These are phyloP conservation scores for Penicillium herquei DNA, from an alignment of 495 filamentous ascomycete genomes.

Conservation along the genomic window DNA sequence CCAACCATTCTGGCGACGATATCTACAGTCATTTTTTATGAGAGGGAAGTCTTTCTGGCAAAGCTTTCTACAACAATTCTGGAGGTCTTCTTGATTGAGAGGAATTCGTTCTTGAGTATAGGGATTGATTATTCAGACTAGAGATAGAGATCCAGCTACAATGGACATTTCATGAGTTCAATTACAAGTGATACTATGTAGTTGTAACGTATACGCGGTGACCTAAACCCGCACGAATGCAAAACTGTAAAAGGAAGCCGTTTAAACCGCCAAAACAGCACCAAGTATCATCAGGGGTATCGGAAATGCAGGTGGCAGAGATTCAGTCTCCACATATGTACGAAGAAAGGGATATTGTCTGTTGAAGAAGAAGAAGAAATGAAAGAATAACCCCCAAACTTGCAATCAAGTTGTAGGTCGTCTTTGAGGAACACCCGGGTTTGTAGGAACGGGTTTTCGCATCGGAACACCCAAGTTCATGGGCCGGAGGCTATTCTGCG, in stretches of 20 bases:
- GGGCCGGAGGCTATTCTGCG: constrained; percentile 25
- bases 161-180: no score
- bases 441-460: constrained; percentile 43
- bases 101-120: not conserved
- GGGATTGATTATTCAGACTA: no score
- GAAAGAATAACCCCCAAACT: not conserved
- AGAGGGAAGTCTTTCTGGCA: constrained; percentile 17
- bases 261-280: not conserved
- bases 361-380: not conserved
- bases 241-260: not conserved
- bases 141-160: no score
- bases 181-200: constrained; percentile 3
- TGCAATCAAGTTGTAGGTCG: not conserved
- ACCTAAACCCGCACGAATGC: constrained; percentile 1
- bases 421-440: constrained; percentile 5
- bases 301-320: constrained; percentile 4
- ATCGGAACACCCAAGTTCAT: constrained; percentile 43
- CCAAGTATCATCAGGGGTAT: constrained; percentile 8
- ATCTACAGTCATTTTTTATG: constrained; percentile 17
- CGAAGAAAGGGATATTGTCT: not conserved
- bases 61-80: constrained; percentile 19
- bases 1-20: constrained; percentile 23
- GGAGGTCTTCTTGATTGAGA: constrained; percentile 11
- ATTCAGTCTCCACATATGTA: not conserved
- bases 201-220: not conserved